Evolutionary conservation across 768 basidiomycete species (phyloP), one percentile per base, ranked within the genome.

Genomic region (Collybia nuda): DNA sequence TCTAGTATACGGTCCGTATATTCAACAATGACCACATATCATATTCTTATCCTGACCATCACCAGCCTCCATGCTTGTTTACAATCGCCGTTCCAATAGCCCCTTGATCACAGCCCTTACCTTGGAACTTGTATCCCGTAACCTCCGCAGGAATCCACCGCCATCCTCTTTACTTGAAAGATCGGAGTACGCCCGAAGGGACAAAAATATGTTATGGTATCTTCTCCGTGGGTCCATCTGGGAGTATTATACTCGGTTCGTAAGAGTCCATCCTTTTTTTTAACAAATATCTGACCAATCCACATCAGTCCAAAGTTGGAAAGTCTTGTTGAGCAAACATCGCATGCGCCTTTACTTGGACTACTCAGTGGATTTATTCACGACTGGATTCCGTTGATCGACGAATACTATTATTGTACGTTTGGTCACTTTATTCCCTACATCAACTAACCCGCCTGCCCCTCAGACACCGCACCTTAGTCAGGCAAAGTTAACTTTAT

Each of bases 391-490:
- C 92, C 90, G 17, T 70, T 93, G 63, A 89, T 93, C 53, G 84
- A 93, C 64, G 88, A 90, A 62, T 93, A 93, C 70, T 86, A 93
- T 72, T 93, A 93, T 76, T 93, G 91, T 91, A 62, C 53, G 91
- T 76, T 32, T 21, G n/a, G 23, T 32, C 37, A 24, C 47, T 41
- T 56, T 44, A 23, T 55, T 32, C n/a, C 42, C 24, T 50, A n/a
- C 37, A 40, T n/a, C n/a, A 23, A 6, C 38, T 45, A 22, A 56
- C 9, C 28, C 50, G 40, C 38, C 45, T 21, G 26, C 21, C 48
- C 29, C 26, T 38, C 54, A 76, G 74, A 76, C 60, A 76, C 74
- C 41, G 72, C 73, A 56, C 73, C 73, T 49, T 76, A 69, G 58
- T 44, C 21, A 8, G 36, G 6, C 24, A 47, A 11, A n/a, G 19